Conservation (phyloP, 2,329 filamentous ascomycete species). For the Colletotrichum orbiculare region DNA sequence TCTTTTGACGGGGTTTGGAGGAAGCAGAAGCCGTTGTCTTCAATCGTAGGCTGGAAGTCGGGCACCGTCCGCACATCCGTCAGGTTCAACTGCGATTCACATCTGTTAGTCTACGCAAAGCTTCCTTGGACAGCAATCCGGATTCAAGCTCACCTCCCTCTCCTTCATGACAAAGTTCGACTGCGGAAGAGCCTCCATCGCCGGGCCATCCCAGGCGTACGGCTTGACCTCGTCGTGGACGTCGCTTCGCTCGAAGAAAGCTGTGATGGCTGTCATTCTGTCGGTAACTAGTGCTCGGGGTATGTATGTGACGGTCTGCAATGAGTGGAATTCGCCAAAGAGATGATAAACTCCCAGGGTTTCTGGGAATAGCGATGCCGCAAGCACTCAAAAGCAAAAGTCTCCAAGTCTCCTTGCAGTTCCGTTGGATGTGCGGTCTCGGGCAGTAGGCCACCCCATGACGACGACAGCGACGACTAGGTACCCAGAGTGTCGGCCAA, state of each 20-base stretch:
- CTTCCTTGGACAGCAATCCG: no score
- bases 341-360: no score
- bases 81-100: not conserved
- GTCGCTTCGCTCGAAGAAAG: conserved; percentile 5
- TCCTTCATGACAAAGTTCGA: conserved; percentile 12
- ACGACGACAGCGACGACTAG: no score
- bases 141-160: conserved; percentile 4
- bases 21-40: conserved; percentile 16
- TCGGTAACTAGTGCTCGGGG: no score
- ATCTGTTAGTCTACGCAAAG: no score
- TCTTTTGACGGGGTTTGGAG: not conserved
- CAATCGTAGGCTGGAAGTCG: conserved; percentile 2
- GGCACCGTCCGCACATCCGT: conserved; percentile 6
- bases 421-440: no score
- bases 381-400: no score
- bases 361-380: no score
- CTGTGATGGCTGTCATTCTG: conserved; percentile 2
- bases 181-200: not conserved
- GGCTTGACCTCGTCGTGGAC: not conserved
- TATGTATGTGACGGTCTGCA: no score
- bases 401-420: no score
- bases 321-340: not conserved
- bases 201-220: conserved; percentile 8
- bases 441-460: no score
- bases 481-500: no score